phyloP scores from a whole-genome alignment of 1,284 basidiomycete genomes.

The Ustilago tritici region DNA sequence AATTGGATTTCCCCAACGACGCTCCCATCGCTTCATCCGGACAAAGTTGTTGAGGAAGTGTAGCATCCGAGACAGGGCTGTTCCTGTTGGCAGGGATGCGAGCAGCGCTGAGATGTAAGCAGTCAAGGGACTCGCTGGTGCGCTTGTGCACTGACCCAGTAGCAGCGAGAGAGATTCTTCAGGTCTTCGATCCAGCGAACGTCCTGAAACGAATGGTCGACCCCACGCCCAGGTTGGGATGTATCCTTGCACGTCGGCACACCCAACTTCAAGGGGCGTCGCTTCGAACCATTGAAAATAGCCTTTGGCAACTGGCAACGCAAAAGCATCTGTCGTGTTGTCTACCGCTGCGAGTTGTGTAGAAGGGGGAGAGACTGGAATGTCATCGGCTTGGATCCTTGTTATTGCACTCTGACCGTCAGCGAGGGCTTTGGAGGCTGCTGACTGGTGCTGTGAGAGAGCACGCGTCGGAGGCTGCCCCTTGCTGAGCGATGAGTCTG shows the following conservation, averaged over 20 bases:
- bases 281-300: conserved; percentile 70
- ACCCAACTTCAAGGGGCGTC: conserved; percentile 68
- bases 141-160: conserved; percentile 68
- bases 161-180: conserved; percentile 64
- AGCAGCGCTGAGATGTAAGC: conserved; percentile 66
- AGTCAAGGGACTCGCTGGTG: conserved; percentile 67
- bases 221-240: conserved; percentile 70
- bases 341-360: background rate
- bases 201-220: conserved; percentile 60
- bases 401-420: background rate
- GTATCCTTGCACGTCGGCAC: conserved; percentile 67
- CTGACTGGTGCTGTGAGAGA: conserved; percentile 45
- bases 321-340: conserved; percentile 18
- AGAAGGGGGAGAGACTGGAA: background rate
- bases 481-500: conserved; percentile 49
- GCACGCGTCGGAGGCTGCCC: conserved; percentile 47
- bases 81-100: conserved; percentile 62
- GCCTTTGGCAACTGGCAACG: conserved; percentile 22
- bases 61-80: conserved; percentile 55
- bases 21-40: conserved; percentile 62
- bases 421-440: conserved; percentile 30
- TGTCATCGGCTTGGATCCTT: background rate
- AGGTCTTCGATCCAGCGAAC: conserved; percentile 52
- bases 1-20: conserved; percentile 67
- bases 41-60: conserved; percentile 63